Evolutionary conservation across 2,329 filamentous ascomycete species (phyloP).

Genomic region (Penicillium vulpinum): DNA sequence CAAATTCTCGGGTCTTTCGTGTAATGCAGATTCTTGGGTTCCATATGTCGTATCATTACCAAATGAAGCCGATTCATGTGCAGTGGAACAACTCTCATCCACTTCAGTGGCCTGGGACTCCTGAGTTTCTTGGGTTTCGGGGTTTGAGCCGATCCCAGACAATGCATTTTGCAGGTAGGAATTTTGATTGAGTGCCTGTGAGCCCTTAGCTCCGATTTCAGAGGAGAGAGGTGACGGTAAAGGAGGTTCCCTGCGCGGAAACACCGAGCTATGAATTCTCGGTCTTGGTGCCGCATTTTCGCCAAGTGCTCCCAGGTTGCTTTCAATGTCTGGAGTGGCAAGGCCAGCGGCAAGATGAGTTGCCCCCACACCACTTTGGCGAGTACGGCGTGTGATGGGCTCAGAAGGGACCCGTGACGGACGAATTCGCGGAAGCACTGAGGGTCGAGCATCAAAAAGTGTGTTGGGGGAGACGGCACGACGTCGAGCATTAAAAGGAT

Average conservation of each 20-base stretch:
- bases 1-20: conserved; percentile 22
- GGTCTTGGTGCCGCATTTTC: conserved; percentile 29
- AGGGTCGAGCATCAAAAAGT: conserved; percentile 52
- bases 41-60: conserved; percentile 28
- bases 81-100: conserved; percentile 9
- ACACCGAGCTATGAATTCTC: conserved; percentile 35
- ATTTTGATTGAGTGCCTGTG: conserved; percentile 9
- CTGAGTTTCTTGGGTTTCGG: conserved; percentile 12
- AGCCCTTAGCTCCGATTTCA: conserved; percentile 28
- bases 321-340: conserved; percentile 45
- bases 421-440: conserved; percentile 44
- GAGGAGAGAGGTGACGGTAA: conserved; percentile 36
- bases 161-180: conserved; percentile 18
- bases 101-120: conserved; percentile 12
- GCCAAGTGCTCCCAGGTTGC: conserved; percentile 29
- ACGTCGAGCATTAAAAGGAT: conserved; percentile 39
- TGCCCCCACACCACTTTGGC: conserved; percentile 29
- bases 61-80: conserved; percentile 18
- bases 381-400: conserved; percentile 51
- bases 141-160: conserved; percentile 3
- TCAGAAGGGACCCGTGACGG: conserved; percentile 46
- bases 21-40: conserved; percentile 21
- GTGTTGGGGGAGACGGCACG: conserved; percentile 56
- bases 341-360: conserved; percentile 37
- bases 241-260: conserved; percentile 35